Conservation (phyloP, 129 eudicot species). For the Centella asiatica region DNA sequence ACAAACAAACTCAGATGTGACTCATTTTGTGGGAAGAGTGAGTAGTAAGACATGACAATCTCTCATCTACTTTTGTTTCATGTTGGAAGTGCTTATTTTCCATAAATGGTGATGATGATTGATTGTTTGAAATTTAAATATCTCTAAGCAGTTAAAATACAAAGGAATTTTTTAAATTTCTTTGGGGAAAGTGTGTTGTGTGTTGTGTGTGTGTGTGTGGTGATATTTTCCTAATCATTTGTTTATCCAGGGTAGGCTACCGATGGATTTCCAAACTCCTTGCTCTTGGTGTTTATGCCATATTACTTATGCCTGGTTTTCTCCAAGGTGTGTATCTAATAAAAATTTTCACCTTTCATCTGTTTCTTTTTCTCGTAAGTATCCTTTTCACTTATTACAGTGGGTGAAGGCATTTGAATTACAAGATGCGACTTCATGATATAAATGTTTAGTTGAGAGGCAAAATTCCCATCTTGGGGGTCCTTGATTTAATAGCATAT, state of each 20-base stretch:
- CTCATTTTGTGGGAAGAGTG: too few species aligned
- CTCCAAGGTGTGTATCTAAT: conserved; percentile 50
- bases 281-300: conserved; percentile 72
- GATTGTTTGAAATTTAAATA: neutral
- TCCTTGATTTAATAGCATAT: too few species aligned
- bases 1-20: too few species aligned
- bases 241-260: conserved; percentile 90
- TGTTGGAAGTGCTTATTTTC: neutral
- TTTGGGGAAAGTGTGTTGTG: neutral
- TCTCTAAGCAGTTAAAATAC: neutral
- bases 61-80: neutral
- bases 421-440: too few species aligned
- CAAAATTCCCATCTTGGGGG: too few species aligned
- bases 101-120: neutral
- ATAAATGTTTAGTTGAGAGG: too few species aligned
- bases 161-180: neutral
- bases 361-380: neutral
- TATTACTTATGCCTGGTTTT: conserved; percentile 92
- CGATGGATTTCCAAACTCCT: conserved; percentile 80
- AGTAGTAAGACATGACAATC: too few species aligned
- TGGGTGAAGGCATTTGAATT: neutral
- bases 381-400: neutral
- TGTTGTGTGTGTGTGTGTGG: neutral
- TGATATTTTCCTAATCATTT: conserved; percentile 19
- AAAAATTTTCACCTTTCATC: neutral